Evolutionary conservation across 495 filamentous ascomycete species (phyloP).

Genomic region (Podospora sp.): DNA sequence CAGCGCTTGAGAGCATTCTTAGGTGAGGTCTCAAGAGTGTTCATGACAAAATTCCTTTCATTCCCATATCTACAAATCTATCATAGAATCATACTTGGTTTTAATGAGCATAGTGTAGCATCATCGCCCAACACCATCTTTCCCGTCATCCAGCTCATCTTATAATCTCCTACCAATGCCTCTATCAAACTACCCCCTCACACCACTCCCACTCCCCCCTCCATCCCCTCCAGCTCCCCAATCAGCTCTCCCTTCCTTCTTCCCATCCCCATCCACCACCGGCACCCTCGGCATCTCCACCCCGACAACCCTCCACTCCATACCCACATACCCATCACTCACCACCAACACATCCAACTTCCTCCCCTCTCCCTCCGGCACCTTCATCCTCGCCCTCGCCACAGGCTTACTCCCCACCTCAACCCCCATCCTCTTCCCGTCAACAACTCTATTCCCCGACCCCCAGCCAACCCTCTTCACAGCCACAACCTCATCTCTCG

Average conservation of each 20-base stretch:
- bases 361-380: conserved; percentile 54
- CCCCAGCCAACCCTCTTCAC: conserved; percentile 83
- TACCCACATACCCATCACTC: conserved; percentile 84
- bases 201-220: neutral
- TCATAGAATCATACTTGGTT: neutral
- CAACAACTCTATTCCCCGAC: neutral
- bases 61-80: neutral
- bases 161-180: too few species aligned
- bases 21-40: too few species aligned
- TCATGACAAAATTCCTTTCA: too few species aligned
- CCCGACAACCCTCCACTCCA: conserved; percentile 61
- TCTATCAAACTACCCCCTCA: too few species aligned
- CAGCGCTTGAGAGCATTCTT: too few species aligned
- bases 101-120: neutral
- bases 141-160: neutral
- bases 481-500: conserved; percentile 74
- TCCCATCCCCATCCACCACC: conserved; percentile 22
- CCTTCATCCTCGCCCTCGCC: conserved; percentile 61
- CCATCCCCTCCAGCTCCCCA: neutral
- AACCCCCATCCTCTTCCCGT: conserved; percentile 20
- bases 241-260: conserved; percentile 22
- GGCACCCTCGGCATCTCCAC: conserved; percentile 30
- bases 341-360: conserved; percentile 71
- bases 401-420: conserved; percentile 41
- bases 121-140: neutral